These are phyloP conservation scores for Sarocladium oryzae DNA, from an alignment of 2,329 filamentous ascomycete genomes.

Conservation along the genomic window DNA sequence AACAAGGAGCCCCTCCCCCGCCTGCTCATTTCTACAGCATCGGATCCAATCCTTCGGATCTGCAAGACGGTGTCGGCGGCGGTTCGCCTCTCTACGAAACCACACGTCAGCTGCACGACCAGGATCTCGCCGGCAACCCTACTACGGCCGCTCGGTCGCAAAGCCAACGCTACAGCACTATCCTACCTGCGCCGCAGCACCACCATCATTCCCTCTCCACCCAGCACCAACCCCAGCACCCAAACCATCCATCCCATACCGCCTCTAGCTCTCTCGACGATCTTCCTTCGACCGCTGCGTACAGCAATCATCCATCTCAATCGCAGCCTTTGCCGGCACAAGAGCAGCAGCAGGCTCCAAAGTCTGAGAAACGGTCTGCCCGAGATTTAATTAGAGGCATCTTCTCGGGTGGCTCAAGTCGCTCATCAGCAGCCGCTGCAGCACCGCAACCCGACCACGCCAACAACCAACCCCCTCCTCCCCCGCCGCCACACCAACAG, in stretches of 20 bases:
- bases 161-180: slow-evolving; percentile 39
- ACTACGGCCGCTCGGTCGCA: slow-evolving; percentile 41
- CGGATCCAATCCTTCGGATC: slow-evolving; percentile 9
- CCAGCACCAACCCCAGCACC: slow-evolving; percentile 16
- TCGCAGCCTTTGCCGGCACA: slow-evolving; percentile 11
- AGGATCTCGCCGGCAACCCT: slow-evolving; percentile 16
- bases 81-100: slow-evolving; percentile 9
- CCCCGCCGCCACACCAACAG: slow-evolving; percentile 13
- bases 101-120: slow-evolving; percentile 14
- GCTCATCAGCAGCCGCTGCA: slow-evolving; percentile 23
- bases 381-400: slow-evolving; percentile 50
- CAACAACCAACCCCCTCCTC: slow-evolving; percentile 19
- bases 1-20: slow-evolving; percentile 21
- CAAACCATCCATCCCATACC: slow-evolving; percentile 6
- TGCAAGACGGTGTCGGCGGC: slow-evolving; percentile 8
- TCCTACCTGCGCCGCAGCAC: slow-evolving; percentile 17
- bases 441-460: slow-evolving; percentile 18
- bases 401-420: slow-evolving; percentile 34
- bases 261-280: slow-evolving; percentile 36
- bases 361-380: slow-evolving; percentile 41
- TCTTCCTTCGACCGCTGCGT: slow-evolving; percentile 23
- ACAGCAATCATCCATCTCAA: slow-evolving; percentile 9
- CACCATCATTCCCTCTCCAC: slow-evolving; percentile 27
- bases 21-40: slow-evolving; percentile 9
- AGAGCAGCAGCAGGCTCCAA: slow-evolving; percentile 18